Base-by-base conservation (phyloP, 441 rosid genomes). In the Mallotus repandus region DNA sequence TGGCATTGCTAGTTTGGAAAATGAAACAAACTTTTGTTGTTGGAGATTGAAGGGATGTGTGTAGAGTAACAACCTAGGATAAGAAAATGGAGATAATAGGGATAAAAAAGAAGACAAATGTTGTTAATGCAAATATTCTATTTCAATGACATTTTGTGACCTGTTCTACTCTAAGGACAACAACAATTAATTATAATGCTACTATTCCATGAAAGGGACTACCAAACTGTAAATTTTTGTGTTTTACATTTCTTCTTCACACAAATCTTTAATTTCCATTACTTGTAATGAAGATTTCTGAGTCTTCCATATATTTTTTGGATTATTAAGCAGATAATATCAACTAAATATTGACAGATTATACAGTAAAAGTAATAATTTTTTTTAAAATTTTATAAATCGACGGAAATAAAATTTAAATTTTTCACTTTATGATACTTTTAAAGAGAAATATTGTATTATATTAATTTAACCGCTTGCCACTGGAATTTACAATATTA, bases 51-150 rank as follows among this genome's bases (percentile, higher is more conserved):
- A 46, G 45, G 71, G 71, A 52, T 50, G 74, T 41, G 71, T 55
- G 80, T 61, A 60, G 54, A 49, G 32, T 18, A 56, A 64, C 25
- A 70, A 76, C 2, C 29, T 25, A 25, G 69, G 73, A 67, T 61
- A 69, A 66, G 75, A 69, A 55, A 14, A 13, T 35, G 55, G 38
- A 46, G 21, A 65, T n/a, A 61, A 48, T 19, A 19, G 22, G 10
- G 10, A 32, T 9, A n/a, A n/a, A 52, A 14, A 53, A 66, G 65
- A 72, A n/a, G 81, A 79, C 84, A 77, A 80, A 10, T 67, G 69
- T 56, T 58, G 19, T 82, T 77, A 85, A 80, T 81, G 85, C 81
- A 4, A 65, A 79, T 78, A 81, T 81, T 83, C 86, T 43, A 45
- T 29, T 73, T 66, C 76, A 18, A 35, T 22, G 74, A 49, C 71